A percentile compares a stretch with the other conserved stretches of the same genome.
Evolutionary conservation across 176 grass and related monocot species (phyloP).

Genomic region (Pontederia paniculata): DNA sequence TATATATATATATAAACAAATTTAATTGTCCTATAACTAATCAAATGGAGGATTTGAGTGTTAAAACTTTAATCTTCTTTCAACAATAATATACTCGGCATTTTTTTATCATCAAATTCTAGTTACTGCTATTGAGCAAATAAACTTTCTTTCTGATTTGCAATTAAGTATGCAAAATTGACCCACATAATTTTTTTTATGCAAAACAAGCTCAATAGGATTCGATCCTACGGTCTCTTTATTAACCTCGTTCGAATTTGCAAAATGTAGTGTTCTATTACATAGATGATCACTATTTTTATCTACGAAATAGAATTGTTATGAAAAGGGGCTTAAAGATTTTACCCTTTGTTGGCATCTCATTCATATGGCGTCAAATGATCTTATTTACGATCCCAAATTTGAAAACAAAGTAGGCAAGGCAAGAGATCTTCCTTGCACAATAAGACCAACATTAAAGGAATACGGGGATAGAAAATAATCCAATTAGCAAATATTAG

Average conservation of each 20-base stretch:
- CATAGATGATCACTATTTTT: neutral
- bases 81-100: too few relatives aligned
- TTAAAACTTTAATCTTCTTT: too few relatives aligned
- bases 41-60: too few relatives aligned
- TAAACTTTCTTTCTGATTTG: too few relatives aligned
- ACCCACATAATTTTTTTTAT: neutral
- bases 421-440: neutral
- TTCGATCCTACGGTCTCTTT: neutral
- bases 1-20: too few relatives aligned
- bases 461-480: neutral
- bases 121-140: too few relatives aligned
- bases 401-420: neutral
- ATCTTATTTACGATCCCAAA: neutral
- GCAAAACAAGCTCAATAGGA: neutral
- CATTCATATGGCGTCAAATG: neutral
- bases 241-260: neutral
- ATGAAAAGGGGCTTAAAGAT: neutral
- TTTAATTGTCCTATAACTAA: too few relatives aligned
- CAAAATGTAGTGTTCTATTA: slow-evolving; percentile 2
- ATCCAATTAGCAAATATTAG: too few relatives aligned
- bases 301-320: neutral
- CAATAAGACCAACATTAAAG: neutral
- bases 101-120: too few relatives aligned
- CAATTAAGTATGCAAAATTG: too few relatives aligned
- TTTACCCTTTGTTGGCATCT: neutral